Evolutionary conservation across 495 filamentous ascomycete genomes (phyloP).

Genomic region (Penicillium odoratum): DNA sequence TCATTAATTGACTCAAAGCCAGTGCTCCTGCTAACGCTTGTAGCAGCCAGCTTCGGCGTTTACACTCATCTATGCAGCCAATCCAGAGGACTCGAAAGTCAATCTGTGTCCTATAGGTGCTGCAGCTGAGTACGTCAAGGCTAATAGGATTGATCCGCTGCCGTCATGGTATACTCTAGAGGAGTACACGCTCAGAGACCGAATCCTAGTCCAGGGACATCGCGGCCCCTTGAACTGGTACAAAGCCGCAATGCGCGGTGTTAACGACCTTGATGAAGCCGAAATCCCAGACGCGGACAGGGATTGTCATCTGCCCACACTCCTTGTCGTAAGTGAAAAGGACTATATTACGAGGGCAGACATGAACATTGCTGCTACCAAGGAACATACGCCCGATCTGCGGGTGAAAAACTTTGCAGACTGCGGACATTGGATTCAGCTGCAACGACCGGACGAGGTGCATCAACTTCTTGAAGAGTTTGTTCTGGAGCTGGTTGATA

Average conservation of each 20-base stretch:
- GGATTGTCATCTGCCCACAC: background rate
- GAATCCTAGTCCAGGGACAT: background rate
- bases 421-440: background rate
- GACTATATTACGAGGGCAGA: background rate
- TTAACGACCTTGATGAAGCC: background rate
- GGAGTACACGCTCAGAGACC: background rate
- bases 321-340: background rate
- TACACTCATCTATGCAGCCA: background rate
- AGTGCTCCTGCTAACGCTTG: background rate
- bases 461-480: background rate
- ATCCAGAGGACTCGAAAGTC: constrained; percentile 1
- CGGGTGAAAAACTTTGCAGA: background rate
- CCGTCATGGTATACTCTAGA: background rate
- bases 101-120: background rate
- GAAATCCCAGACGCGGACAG: background rate
- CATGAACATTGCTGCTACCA: background rate
- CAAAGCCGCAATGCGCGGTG: background rate
- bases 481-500: background rate
- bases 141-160: background rate
- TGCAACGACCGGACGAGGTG: background rate
- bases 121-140: background rate
- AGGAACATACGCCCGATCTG: background rate
- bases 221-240: background rate
- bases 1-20: background rate
- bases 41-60: background rate